These are phyloP conservation scores for Alloteropsis angusta DNA, from an alignment of 202 grass and related monocot species.

Conservation along the genomic window DNA sequence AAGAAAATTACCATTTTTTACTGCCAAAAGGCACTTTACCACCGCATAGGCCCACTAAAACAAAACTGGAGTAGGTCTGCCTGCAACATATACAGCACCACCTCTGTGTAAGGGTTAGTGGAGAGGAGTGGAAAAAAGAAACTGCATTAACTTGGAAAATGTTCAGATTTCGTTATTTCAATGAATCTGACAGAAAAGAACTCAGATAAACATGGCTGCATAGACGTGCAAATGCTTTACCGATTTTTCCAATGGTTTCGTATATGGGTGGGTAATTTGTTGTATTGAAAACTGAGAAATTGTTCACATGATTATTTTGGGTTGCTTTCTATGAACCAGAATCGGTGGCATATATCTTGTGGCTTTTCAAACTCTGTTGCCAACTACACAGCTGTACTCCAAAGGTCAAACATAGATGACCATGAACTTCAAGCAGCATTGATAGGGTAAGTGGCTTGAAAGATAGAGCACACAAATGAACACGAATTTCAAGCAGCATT, in stretches of 20 bases:
- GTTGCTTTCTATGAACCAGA: background rate
- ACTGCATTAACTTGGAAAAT: background rate
- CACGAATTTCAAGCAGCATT: background rate
- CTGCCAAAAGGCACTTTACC: slow-evolving; percentile 18
- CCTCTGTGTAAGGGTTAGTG: background rate
- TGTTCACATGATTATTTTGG: background rate
- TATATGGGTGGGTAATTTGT: background rate
- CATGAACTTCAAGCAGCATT: background rate
- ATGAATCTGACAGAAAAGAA: background rate
- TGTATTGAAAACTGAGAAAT: background rate
- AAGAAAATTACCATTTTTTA: slow-evolving; percentile 30
- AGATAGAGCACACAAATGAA: background rate
- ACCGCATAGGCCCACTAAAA: slow-evolving; percentile 30
- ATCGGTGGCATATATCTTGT: background rate
- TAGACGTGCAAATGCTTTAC: slow-evolving; percentile 5
- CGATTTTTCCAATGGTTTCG: background rate
- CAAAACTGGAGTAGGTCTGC: slow-evolving; percentile 33
- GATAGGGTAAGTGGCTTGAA: background rate
- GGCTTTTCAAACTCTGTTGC: slow-evolving; percentile 7
- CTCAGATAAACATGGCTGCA: background rate
- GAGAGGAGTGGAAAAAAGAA: slow-evolving; percentile 2
- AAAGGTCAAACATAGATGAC: background rate
- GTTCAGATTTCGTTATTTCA: background rate
- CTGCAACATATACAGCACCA: slow-evolving; percentile 28
- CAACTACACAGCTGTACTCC: background rate